Base-by-base conservation (phyloP, 345 rosid genomes). In the Brassica rapa region DNA sequence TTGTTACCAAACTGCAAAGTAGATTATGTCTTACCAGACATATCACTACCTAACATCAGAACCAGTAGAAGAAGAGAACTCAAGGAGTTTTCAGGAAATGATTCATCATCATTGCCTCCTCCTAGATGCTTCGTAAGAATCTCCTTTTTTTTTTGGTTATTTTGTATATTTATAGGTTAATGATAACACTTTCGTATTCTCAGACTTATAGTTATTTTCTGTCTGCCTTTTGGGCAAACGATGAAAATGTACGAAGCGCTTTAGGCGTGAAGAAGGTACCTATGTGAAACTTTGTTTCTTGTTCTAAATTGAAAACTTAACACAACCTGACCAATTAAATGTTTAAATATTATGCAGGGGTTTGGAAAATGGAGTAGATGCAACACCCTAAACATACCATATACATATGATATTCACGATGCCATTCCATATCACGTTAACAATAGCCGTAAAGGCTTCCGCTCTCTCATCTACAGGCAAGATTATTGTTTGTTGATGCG, bases 191-290 rank as follows among this genome's bases (percentile, higher is more conserved):
- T 43, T 41, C 4, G 11, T 7, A 3, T 67, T 73, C 19, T 33
- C 74, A 79, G 78, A 73, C 78, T 1, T 79, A 79, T 35, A 73
- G 21, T 57, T 80, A 74, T 8, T 80, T 74, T 39, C 62, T 80
- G 16, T 80, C 83, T 41, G 56, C 72, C 21, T 74, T 80, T 68
- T 80, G 83, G 83, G 83, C 80, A 39, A 80, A 80, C 72, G 76
- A 80, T 70, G 76, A 70, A 74, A 74, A 75, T 62, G 83, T 80
- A 56, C 83, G 83, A 27, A 74, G 51, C 56, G 83, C 83, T 39
- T 56, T 80, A 53, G 79, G 78, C 27, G 83, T 70, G 25, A 74
- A 70, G 72, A 75, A 75, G 83, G 80, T 80, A 70, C 12, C 39
- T 23, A 12, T 30, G 19, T 27, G 35, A 59, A 21, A 21, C 1